Evolutionary conservation across 2,329 filamentous ascomycete genomes (phyloP).

Genomic region (Cordyceps fumosorosea): DNA sequence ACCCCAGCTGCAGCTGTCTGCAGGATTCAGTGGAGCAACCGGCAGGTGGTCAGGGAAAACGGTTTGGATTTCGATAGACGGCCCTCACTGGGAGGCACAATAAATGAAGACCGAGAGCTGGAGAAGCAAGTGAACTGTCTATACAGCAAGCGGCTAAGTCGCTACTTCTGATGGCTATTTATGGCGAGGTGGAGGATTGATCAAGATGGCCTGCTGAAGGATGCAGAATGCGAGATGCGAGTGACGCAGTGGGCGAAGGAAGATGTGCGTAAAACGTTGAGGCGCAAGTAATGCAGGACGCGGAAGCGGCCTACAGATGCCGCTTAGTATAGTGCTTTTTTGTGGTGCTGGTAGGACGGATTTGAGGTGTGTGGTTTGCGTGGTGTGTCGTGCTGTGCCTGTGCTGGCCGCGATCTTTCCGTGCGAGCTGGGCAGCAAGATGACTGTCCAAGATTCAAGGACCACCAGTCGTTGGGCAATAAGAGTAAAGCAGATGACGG

Average conservation of each 20-base stretch:
- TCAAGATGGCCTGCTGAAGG: slow-evolving; percentile 5
- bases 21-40: slow-evolving; percentile 2
- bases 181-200: slow-evolving; percentile 3
- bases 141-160: slow-evolving; percentile 1
- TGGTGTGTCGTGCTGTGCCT: background rate
- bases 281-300: slow-evolving; percentile 4
- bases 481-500: background rate
- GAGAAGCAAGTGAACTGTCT: background rate
- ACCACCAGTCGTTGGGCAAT: background rate
- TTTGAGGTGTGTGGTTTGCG: background rate
- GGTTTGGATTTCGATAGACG: background rate
- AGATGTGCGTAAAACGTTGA: background rate
- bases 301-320: background rate
- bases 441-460: background rate
- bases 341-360: background rate
- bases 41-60: background rate
- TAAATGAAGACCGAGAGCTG: background rate
- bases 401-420: background rate
- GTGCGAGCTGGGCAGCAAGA: background rate
- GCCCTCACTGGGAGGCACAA: background rate
- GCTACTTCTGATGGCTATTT: background rate
- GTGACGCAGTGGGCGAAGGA: background rate
- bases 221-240: slow-evolving; percentile 9
- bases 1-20: slow-evolving; percentile 3
- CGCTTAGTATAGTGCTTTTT: background rate